Conservation (phyloP, 2,329 filamentous ascomycete species). For the Colletotrichum brevisporum region DNA sequence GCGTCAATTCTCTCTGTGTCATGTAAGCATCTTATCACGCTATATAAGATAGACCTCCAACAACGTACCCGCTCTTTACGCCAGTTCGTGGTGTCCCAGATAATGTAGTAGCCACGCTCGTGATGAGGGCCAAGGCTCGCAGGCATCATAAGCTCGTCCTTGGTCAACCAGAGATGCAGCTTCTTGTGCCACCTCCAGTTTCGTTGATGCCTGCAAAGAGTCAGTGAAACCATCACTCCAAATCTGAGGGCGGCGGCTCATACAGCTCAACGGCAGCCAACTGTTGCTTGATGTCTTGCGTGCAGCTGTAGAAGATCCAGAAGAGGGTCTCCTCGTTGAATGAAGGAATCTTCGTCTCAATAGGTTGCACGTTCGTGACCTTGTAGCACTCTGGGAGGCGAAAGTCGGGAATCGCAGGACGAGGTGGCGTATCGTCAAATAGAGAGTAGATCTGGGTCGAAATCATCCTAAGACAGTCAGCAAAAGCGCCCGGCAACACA, state of each 20-base stretch:
- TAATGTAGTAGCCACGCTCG: slow-evolving; percentile 76
- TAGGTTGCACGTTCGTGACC: slow-evolving; percentile 75
- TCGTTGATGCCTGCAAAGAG: slow-evolving; percentile 65
- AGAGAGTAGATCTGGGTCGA: slow-evolving; percentile 73
- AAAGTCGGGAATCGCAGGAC: slow-evolving; percentile 70
- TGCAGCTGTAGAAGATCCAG: slow-evolving; percentile 79
- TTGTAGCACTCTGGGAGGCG: slow-evolving; percentile 76
- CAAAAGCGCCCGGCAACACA: neutral
- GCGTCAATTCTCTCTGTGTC: slow-evolving; percentile 69
- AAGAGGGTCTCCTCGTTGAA: slow-evolving; percentile 79
- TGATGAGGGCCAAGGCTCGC: slow-evolving; percentile 70
- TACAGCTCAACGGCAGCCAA: slow-evolving; percentile 75
- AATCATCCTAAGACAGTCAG: slow-evolving; percentile 59
- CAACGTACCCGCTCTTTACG: slow-evolving; percentile 72
- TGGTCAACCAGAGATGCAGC: slow-evolving; percentile 76
- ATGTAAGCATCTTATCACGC: slow-evolving; percentile 20
- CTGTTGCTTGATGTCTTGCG: slow-evolving; percentile 73
- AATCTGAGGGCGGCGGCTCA: slow-evolving; percentile 45
- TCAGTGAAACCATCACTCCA: neutral
- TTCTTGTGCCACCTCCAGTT: slow-evolving; percentile 81
- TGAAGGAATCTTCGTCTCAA: slow-evolving; percentile 75
- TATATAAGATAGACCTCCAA: neutral
- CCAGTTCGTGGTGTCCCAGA: slow-evolving; percentile 76
- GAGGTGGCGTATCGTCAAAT: slow-evolving; percentile 71
- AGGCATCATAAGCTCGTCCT: slow-evolving; percentile 76